Base-by-base conservation (phyloP, 116 monocot species). In the Trichopus zeylanicus region DNA sequence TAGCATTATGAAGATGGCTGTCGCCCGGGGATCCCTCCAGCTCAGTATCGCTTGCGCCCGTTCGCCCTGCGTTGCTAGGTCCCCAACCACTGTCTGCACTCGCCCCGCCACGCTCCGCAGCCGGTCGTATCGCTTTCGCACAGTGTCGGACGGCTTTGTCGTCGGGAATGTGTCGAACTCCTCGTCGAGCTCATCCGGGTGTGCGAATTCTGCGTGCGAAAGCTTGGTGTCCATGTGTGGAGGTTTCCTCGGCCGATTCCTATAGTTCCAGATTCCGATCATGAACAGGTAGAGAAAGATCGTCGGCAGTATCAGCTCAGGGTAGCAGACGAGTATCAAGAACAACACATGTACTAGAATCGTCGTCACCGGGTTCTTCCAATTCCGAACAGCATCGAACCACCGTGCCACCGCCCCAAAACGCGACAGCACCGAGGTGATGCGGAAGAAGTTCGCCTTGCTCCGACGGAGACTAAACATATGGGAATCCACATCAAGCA, bases 11-110 rank as follows among this genome's bases (percentile, higher is more conserved):
- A 88, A 81, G 49, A 93, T 85, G 9, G 85, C 68, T 5, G 88
- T 88, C 15, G 88, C 93, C 18, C 88, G 61, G 5, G 93, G 85
- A 57, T 93, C 93, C 48, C 93, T 73, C 93, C 93, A 93, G 70
- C 85, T 93, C 4, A 93, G 74, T 24, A 93, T 15, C 4, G 87
- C 77, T 55, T 81, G 88, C 5, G 76, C 81, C 26, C 93, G 59
- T 68, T 93, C 93, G 31, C 88, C 93, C 56, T 93, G 93, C 13
- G 85, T 93, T 1, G 93, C 93, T 3, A 93, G 49, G 58, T 93
- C 93, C 4, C 93, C 93, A 13, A 76, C 88, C 28, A 93, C 93
- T 10, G 88, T 87, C 77, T 93, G 93, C 46, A 85, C 68, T 64
- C 88, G 66, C 21, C 88, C 82, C 10, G 70, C 88, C 18, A 93